Percentiles rank a stretch among this genome's conserved stretches.
Evolutionary conservation across 2,329 filamentous ascomycete genomes (phyloP).

Genomic region (Ophiostoma fasciatum): DNA sequence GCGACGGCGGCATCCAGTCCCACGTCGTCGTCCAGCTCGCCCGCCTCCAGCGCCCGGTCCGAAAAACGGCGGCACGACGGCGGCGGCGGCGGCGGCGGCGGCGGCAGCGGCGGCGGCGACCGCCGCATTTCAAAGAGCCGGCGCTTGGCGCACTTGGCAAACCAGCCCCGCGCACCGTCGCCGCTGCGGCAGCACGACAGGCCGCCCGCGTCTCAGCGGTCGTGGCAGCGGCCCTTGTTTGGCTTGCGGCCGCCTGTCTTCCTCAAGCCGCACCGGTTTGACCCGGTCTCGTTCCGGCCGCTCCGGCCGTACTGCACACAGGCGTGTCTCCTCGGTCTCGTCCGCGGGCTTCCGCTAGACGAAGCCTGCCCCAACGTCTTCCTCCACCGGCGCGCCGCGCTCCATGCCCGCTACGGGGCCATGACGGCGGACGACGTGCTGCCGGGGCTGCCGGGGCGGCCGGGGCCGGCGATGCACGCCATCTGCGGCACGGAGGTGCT

Average conservation of each 20-base stretch:
- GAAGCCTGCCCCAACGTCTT: neutral
- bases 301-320: constrained; percentile 4
- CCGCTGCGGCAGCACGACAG: neutral
- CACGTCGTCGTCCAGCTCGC: neutral
- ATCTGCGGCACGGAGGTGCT: neutral
- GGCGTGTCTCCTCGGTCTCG: constrained; percentile 2
- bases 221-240: neutral
- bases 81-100: neutral
- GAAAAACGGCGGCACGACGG: neutral
- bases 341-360: neutral
- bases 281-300: neutral
- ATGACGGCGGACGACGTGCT: neutral
- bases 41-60: neutral
- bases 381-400: neutral
- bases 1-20: neutral
- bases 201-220: neutral
- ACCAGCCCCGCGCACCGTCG: neutral
- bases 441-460: neutral
- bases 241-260: neutral
- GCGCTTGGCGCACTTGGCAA: neutral
- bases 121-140: neutral
- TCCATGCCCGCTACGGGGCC: neutral
- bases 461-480: neutral
- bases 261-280: neutral
- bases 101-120: neutral